phyloP scores from a whole-genome alignment of 2,329 filamentous ascomycete genomes.

The Aspergillus pseudoterreus region DNA sequence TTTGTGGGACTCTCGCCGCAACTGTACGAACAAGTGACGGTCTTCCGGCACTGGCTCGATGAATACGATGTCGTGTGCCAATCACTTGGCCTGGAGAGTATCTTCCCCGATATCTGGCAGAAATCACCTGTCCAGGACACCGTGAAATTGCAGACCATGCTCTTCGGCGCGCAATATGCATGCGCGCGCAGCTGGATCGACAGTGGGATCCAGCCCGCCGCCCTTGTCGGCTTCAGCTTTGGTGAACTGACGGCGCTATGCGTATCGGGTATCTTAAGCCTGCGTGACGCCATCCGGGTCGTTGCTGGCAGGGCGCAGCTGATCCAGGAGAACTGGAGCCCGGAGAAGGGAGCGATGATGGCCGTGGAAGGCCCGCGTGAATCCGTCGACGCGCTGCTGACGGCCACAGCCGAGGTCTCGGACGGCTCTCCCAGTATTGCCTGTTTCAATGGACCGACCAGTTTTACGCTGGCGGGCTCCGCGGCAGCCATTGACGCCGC shows the following conservation, averaged over 20 bases:
- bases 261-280: conserved; percentile 26
- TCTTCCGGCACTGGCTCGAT: conserved; percentile 33
- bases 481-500: no score
- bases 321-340: no score
- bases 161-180: conserved; percentile 39
- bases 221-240: conserved; percentile 38
- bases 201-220: conserved; percentile 21
- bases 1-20: conserved; percentile 30
- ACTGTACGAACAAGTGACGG: conserved; percentile 12
- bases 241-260: conserved; percentile 36
- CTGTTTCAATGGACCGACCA: no score
- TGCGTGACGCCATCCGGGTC: conserved; percentile 26
- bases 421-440: no score
- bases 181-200: conserved; percentile 38
- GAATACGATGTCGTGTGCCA: conserved; percentile 1
- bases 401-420: no score
- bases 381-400: no score
- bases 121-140: conserved; percentile 15
- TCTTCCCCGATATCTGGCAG: conserved; percentile 32
- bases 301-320: conserved; percentile 25
- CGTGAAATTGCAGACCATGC: conserved; percentile 32
- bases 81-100: conserved; percentile 25
- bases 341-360: no score
- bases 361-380: no score
- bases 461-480: no score